Evolutionary conservation across 176 grass and related monocot species (phyloP).

Genomic region (Rhipidocladum racemiflorum): DNA sequence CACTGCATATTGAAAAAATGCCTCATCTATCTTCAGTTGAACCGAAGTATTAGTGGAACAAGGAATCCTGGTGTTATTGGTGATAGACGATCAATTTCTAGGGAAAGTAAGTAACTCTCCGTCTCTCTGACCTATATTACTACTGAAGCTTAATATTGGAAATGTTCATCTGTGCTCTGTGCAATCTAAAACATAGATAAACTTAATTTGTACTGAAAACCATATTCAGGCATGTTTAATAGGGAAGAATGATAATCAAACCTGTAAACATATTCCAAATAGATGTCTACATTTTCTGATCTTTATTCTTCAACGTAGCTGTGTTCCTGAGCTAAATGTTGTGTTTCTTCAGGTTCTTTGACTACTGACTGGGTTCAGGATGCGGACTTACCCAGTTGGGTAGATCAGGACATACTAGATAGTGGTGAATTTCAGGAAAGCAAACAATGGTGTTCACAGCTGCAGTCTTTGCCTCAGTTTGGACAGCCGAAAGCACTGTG

Average conservation of each 20-base stretch:
- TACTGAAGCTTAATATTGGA: background rate
- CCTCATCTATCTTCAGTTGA: conserved; percentile 58
- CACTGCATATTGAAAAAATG: conserved; percentile 11
- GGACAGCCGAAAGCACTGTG: conserved; percentile 64
- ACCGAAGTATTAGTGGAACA: conserved; percentile 66
- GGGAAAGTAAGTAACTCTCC: conserved; percentile 88
- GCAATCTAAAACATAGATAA: background rate
- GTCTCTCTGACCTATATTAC: conserved; percentile 8
- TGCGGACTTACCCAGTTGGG: conserved; percentile 57
- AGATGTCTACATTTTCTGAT: background rate
- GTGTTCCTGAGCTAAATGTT: conserved; percentile 19
- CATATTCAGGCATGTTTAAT: background rate
- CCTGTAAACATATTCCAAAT: background rate
- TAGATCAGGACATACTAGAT: conserved; percentile 54
- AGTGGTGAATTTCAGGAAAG: conserved; percentile 53
- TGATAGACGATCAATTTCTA: conserved; percentile 80
- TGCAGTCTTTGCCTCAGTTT: conserved; percentile 39
- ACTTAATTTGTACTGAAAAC: background rate
- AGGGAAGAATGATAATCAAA: background rate
- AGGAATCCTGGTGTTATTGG: conserved; percentile 82
- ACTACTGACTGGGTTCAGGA: conserved; percentile 73
- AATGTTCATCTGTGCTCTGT: background rate
- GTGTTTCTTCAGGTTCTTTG: conserved; percentile 66
- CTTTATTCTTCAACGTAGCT: background rate
- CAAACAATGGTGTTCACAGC: conserved; percentile 66